phyloP scores from a whole-genome alignment of 257 asterid species.

The Solanum dulcamara region DNA sequence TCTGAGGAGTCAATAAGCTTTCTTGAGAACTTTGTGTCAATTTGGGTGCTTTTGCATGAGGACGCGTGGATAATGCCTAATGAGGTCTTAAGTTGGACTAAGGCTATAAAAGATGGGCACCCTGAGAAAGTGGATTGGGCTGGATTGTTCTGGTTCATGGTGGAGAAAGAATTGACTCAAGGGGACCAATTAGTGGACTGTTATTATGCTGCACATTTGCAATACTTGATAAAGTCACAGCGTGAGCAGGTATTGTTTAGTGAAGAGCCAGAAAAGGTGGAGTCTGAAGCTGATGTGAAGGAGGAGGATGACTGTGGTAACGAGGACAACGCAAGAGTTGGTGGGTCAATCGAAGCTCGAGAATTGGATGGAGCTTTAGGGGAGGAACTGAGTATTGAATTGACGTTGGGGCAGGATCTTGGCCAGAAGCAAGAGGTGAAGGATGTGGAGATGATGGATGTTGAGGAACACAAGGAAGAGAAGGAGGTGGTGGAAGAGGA shows the following conservation, averaged over 20 bases:
- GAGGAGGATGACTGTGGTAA: conserved; percentile 6
- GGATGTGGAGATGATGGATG: conserved; percentile 32
- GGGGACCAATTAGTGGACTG: conserved; percentile 58
- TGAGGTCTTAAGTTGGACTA: conserved; percentile 52
- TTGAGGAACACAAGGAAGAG: conserved; percentile 30
- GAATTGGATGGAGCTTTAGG: conserved; percentile 2
- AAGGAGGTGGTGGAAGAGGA: conserved; percentile 17
- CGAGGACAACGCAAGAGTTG: neutral
- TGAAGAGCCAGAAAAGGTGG: conserved; percentile 19
- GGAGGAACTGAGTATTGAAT: conserved; percentile 50
- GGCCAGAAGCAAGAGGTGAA: conserved; percentile 21
- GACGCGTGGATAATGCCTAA: conserved; percentile 68
- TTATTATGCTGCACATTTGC: conserved; percentile 80
- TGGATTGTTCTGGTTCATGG: conserved; percentile 75
- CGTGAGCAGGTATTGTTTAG: conserved; percentile 21
- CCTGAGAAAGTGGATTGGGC: conserved; percentile 96
- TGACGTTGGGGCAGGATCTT: conserved; percentile 64
- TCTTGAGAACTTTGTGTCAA: conserved; percentile 33
- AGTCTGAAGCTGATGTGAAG: conserved; percentile 9
- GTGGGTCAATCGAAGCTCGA: neutral
- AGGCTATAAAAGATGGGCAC: conserved; percentile 53
- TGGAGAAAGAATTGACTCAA: conserved; percentile 68
- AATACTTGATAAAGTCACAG: conserved; percentile 54
- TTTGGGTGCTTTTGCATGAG: conserved; percentile 76
- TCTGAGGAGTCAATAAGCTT: conserved; percentile 46